Base-by-base conservation (phyloP, 495 filamentous ascomycete species). In the Penicillium manginii region DNA sequence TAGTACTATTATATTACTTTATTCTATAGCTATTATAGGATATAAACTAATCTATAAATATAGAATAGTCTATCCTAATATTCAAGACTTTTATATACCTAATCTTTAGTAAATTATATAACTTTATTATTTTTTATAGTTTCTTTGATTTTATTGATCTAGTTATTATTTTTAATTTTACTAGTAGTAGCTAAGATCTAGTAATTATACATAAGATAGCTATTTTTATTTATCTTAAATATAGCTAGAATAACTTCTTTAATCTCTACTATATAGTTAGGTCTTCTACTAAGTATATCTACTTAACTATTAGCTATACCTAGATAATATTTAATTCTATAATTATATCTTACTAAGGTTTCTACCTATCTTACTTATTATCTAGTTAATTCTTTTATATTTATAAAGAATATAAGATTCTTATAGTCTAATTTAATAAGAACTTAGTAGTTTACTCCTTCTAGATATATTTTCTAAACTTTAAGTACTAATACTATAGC, bases 401-500 rank as follows among this genome's bases (percentile, higher is more conserved):
- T 63, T 1, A 45, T 63, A 17, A n/a, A 72, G 7, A 31, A 57
- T 15, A 39, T 52, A 0, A 71, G 62, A 48, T 64, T 69, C 18
- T 59, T 46, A 22, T 70, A 35, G 40, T 73, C 62, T 4, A 39
- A 64, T 35, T 57, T 59, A 6, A 67, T 52, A 3, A 55, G 53
- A 11, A 66, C 26, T 31, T 26, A 11, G 14, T 69, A 18, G 0
- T 52, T 45, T n/a, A 35, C 49, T 50, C 42, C 52, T 47, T 65
- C 45, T 0, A 77, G 46, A 15, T 73, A 58, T 15, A 50, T 51
- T 49, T 67, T 53, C 64, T 56, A 78, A 23, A 63, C 22, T n/a
- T 73, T 45, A n/a, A 76, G 67, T 26, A 50, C 51, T 50, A 33
- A 42, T 3, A 73, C 69, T 12, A 70, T 68, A 9, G 54, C 60